Conservation (phyloP, 78 protist genomes). For the Chrysochromulina tobinii region DNA sequence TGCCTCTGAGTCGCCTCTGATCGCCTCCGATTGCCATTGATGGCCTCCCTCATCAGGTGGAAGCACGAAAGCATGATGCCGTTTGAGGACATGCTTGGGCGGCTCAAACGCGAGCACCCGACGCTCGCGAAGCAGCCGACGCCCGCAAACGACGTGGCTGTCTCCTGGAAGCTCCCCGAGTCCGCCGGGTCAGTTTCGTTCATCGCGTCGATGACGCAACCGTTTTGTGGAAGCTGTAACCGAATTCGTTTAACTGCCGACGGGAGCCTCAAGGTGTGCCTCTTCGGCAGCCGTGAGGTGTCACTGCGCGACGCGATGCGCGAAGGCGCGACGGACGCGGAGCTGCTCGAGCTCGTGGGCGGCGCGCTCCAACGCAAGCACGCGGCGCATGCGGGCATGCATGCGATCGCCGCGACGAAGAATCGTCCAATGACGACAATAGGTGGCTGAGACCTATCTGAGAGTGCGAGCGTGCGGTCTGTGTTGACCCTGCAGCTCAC, state of each 20-base stretch:
- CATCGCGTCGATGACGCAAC: constrained; percentile 88
- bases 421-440: too few species aligned
- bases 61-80: too few species aligned
- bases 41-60: too few species aligned
- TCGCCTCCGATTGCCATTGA: too few species aligned
- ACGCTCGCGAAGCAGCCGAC: neutral
- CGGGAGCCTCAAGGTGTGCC: constrained; percentile 85
- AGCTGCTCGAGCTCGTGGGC: neutral
- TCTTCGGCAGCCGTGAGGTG: constrained; percentile 80
- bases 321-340: constrained; percentile 65
- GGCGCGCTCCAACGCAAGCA: too few species aligned
- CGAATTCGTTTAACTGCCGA: constrained; percentile 86
- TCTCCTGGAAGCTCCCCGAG: constrained; percentile 53
- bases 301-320: constrained; percentile 70
- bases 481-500: too few species aligned
- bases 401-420: too few species aligned
- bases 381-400: too few species aligned
- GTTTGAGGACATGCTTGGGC: too few species aligned
- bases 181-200: constrained; percentile 59
- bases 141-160: neutral
- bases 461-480: too few species aligned
- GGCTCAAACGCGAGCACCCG: neutral
- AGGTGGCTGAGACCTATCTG: too few species aligned
- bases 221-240: constrained; percentile 89
- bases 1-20: too few species aligned